Conservation (phyloP, 768 basidiomycete species). For the Hemileccinum rubropunctum region DNA sequence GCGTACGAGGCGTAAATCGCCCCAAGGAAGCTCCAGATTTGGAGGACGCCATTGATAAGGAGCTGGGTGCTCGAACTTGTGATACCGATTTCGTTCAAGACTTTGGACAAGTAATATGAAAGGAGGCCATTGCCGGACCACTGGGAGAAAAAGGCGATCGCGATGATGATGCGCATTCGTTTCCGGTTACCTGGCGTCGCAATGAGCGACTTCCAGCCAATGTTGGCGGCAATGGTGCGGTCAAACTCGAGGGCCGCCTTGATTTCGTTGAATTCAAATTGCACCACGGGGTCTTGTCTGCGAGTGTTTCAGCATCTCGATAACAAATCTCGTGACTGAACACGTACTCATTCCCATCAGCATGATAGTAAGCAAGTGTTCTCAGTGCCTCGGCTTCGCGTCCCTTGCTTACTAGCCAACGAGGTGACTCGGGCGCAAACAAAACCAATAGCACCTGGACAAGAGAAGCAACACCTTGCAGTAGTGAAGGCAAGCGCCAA, state of each 20-base stretch:
- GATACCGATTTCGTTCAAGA: conserved; percentile 65
- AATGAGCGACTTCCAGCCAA: conserved; percentile 70
- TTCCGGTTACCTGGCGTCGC: conserved; percentile 64
- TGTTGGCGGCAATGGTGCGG: conserved; percentile 49
- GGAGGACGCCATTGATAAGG: conserved; percentile 60
- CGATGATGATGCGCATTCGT: conserved; percentile 65
- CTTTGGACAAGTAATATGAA: conserved; percentile 70
- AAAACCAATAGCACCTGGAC: conserved; percentile 64
- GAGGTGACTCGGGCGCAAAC: conserved; percentile 78
- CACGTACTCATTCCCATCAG: conserved; percentile 62
- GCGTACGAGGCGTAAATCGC: conserved; percentile 16
- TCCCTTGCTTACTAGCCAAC: conserved; percentile 78
- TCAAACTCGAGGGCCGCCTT: conserved; percentile 76
- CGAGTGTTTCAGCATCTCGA: background rate
- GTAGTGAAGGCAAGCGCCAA: conserved; percentile 77
- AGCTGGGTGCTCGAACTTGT: conserved; percentile 50
- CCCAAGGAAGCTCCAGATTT: conserved; percentile 36
- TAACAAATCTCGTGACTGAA: background rate
- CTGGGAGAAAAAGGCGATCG: conserved; percentile 68
- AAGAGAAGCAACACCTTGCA: conserved; percentile 70
- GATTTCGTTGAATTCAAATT: conserved; percentile 79
- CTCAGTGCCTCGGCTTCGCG: conserved; percentile 62
- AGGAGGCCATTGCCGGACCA: conserved; percentile 76
- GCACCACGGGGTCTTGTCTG: conserved; percentile 62
- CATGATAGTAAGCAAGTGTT: conserved; percentile 79